Percentiles rank a stretch among this genome's conserved stretches.
These are phyloP conservation scores for Boletus rufocinnamomeus DNA, from an alignment of 768 basidiomycete genomes.

Conservation along the genomic window DNA sequence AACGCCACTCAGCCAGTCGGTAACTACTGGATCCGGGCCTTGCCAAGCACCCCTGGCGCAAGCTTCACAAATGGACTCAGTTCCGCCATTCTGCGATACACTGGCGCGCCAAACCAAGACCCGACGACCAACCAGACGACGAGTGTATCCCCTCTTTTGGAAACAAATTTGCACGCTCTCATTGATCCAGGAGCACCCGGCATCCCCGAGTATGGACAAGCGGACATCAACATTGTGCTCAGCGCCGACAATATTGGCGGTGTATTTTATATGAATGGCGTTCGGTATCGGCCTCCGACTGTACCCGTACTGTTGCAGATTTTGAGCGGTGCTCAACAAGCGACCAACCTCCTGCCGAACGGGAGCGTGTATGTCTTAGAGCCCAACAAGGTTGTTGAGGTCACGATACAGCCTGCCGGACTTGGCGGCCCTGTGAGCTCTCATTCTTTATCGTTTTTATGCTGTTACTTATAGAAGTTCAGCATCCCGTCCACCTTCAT, in stretches of 20 bases:
- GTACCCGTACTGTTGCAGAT: conserved; percentile 49
- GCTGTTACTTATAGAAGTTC: background rate
- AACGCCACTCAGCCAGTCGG: conserved; percentile 44
- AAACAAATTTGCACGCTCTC: conserved; percentile 31
- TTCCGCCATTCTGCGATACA: conserved; percentile 56
- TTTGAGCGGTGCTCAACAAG: conserved; percentile 40
- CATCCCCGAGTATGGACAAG: conserved; percentile 37
- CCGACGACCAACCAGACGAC: conserved; percentile 40
- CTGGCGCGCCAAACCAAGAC: conserved; percentile 39
- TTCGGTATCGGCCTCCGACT: conserved; percentile 29
- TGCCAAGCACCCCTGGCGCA: conserved; percentile 26
- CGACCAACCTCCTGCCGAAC: conserved; percentile 29
- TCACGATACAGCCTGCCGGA: conserved; percentile 21
- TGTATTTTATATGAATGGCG: conserved; percentile 17
- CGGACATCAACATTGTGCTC: conserved; percentile 41
- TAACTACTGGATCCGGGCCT: conserved; percentile 59
- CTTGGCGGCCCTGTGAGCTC: conserved; percentile 26
- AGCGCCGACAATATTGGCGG: conserved; percentile 7
- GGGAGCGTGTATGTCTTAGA: conserved; percentile 28
- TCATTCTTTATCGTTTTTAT: background rate
- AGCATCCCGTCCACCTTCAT: conserved; percentile 35
- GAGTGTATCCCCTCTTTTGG: conserved; percentile 31
- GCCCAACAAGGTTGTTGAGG: conserved; percentile 33
- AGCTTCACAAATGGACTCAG: conserved; percentile 45
- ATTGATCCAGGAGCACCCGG: conserved; percentile 41